Conservation (phyloP, 2,329 filamentous ascomycete genomes). For the Fusarium albosuccineum region DNA sequence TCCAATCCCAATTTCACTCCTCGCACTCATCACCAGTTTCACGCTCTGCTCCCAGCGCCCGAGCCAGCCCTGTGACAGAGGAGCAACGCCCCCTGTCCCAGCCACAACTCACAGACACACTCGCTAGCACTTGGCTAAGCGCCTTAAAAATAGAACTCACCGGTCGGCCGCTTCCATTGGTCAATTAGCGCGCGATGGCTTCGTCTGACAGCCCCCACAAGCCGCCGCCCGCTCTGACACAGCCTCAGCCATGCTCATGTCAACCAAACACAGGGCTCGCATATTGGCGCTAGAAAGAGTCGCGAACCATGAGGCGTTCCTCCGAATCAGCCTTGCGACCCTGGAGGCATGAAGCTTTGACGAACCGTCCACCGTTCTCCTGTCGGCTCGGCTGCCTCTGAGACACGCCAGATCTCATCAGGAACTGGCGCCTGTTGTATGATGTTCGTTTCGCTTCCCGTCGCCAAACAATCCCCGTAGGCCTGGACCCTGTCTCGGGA, state of each 20-base stretch:
- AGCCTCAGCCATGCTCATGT: conserved; percentile 30
- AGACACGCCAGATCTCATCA: conserved; percentile 21
- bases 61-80: conserved; percentile 23
- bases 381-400: conserved; percentile 39
- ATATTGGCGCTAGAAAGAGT: conserved; percentile 9
- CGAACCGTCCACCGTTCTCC: conserved; percentile 16
- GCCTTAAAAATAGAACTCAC: conserved; percentile 45
- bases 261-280: conserved; percentile 28
- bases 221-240: conserved; percentile 33
- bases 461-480: conserved; percentile 1
- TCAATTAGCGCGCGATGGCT: conserved; percentile 40
- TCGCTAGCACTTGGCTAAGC: conserved; percentile 33
- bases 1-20: no score
- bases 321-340: conserved; percentile 42
- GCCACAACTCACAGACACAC: conserved; percentile 18
- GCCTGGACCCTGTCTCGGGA: conserved; percentile 34
- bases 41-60: conserved; percentile 3
- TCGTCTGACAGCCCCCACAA: conserved; percentile 29
- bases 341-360: conserved; percentile 8
- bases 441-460: conserved; percentile 19
- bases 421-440: conserved; percentile 20
- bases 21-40: no score
- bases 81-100: conserved; percentile 23
- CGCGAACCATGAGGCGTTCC: conserved; percentile 38
- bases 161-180: conserved; percentile 22